phyloP scores from a whole-genome alignment of 2,329 filamentous ascomycete species.

The Paraphoma sp. region DNA sequence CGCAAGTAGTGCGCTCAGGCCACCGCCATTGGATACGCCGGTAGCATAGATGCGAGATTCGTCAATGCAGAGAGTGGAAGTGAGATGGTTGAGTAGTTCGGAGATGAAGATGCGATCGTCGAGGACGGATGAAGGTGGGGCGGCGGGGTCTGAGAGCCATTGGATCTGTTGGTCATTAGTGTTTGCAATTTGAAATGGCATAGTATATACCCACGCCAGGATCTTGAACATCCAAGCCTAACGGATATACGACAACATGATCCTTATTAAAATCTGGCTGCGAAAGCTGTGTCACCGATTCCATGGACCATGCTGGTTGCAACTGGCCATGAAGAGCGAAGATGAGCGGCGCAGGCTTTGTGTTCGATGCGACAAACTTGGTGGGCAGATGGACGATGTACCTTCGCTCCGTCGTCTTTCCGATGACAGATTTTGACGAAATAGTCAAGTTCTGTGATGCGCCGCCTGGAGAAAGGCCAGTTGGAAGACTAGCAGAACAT shows the following conservation, averaged over 20 bases:
- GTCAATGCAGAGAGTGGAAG: slow-evolving; percentile 53
- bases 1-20: slow-evolving; percentile 54
- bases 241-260: slow-evolving; percentile 27
- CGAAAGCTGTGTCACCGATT: slow-evolving; percentile 27
- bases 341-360: slow-evolving; percentile 20
- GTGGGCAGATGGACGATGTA: slow-evolving; percentile 27
- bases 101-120: slow-evolving; percentile 54
- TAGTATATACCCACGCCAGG: not conserved
- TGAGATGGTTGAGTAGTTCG: slow-evolving; percentile 49
- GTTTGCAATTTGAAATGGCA: not conserved
- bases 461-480: slow-evolving; percentile 17
- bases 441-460: slow-evolving; percentile 28
- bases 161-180: slow-evolving; percentile 6
- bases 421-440: slow-evolving; percentile 19
- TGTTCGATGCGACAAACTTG: slow-evolving; percentile 15
- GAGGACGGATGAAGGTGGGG: slow-evolving; percentile 35
- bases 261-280: slow-evolving; percentile 23
- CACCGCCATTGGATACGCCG: slow-evolving; percentile 63
- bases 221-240: slow-evolving; percentile 15
- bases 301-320: slow-evolving; percentile 27
- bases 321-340: slow-evolving; percentile 26
- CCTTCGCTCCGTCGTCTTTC: slow-evolving; percentile 10
- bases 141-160: slow-evolving; percentile 52
- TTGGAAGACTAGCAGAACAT: slow-evolving; percentile 17
- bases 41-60: slow-evolving; percentile 51